A percentile compares a stretch with the other conserved stretches of the same genome.
Evolutionary conservation across 257 asterid genomes (phyloP).

Genomic region (Penstemon barbatus): DNA sequence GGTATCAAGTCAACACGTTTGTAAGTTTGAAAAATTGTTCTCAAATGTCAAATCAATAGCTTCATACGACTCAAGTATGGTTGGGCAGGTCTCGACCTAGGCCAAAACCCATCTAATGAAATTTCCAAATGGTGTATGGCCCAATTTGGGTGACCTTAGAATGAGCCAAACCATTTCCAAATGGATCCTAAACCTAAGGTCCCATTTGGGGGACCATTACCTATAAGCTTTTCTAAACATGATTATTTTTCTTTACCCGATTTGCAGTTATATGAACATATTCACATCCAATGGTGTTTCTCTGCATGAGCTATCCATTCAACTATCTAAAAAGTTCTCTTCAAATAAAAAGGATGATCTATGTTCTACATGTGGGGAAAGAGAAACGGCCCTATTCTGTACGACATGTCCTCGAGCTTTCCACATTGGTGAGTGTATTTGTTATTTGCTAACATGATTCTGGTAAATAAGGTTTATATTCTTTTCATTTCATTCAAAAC

Average conservation of each 20-base stretch:
- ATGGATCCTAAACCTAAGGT: too few species aligned
- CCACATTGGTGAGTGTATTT: constrained; percentile 6
- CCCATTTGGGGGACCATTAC: not conserved
- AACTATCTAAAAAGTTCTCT: constrained; percentile 46
- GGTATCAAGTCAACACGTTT: too few species aligned
- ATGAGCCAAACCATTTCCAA: not conserved
- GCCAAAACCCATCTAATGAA: too few species aligned
- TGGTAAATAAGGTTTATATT: not conserved
- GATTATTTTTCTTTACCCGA: not conserved
- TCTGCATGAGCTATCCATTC: constrained; percentile 69
- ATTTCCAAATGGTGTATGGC: too few species aligned
- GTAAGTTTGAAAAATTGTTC: too few species aligned
- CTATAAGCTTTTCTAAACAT: not conserved
- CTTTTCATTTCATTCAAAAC: constrained; percentile 19
- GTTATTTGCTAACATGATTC: not conserved
- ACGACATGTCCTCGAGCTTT: constrained; percentile 86
- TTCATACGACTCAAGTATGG: too few species aligned
- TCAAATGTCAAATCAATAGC: too few species aligned
- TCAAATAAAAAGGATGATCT: constrained; percentile 75
- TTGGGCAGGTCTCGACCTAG: too few species aligned
- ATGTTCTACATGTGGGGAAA: constrained; percentile 70
- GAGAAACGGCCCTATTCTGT: constrained; percentile 80
- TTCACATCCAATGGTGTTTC: constrained; percentile 76
- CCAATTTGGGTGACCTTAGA: not conserved
- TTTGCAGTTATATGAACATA: constrained; percentile 72